Evolutionary conservation across 2,329 filamentous ascomycete species (phyloP).

Genomic region (Venturia nashicola): DNA sequence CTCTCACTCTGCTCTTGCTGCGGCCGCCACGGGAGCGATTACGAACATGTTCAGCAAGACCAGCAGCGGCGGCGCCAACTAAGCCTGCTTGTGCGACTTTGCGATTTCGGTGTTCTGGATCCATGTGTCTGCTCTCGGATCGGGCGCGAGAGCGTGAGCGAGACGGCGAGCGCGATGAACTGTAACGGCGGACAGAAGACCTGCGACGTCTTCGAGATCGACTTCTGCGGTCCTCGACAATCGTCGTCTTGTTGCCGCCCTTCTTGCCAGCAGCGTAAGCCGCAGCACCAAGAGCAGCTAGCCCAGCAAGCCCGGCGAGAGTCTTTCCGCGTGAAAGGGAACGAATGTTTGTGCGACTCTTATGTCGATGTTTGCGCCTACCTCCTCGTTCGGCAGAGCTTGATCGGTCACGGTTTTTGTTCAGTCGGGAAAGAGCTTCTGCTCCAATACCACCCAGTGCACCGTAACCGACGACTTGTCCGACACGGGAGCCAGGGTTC

Average conservation of each 20-base stretch:
- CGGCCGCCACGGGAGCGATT: slow-evolving; percentile 45
- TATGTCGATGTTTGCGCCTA: slow-evolving; percentile 13
- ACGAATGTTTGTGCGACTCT: slow-evolving; percentile 12
- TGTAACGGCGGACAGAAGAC: slow-evolving; percentile 17
- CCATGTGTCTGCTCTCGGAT: slow-evolving; percentile 25
- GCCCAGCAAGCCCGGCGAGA: slow-evolving; percentile 45
- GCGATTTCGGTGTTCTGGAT: slow-evolving; percentile 41
- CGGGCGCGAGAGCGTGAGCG: neutral
- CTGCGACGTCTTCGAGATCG: slow-evolving; percentile 31
- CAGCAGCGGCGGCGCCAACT: slow-evolving; percentile 49
- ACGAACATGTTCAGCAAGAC: slow-evolving; percentile 40
- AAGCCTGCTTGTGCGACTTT: slow-evolving; percentile 50
- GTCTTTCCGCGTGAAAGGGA: slow-evolving; percentile 31
- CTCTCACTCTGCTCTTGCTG: slow-evolving; percentile 42
- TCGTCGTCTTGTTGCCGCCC: slow-evolving; percentile 24
- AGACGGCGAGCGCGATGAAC: neutral
- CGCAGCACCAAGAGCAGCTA: slow-evolving; percentile 47
- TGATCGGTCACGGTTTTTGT: slow-evolving; percentile 29
- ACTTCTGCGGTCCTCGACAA: slow-evolving; percentile 32
- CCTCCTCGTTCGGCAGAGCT: slow-evolving; percentile 28
- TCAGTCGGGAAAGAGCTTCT: slow-evolving; percentile 37
- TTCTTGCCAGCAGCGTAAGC: slow-evolving; percentile 40
- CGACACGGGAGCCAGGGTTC: slow-evolving; percentile 36
- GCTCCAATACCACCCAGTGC: slow-evolving; percentile 49
- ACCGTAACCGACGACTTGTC: slow-evolving; percentile 46